phyloP scores from a whole-genome alignment of 140 eudicot species.

The Ambrosia hybrid region DNA sequence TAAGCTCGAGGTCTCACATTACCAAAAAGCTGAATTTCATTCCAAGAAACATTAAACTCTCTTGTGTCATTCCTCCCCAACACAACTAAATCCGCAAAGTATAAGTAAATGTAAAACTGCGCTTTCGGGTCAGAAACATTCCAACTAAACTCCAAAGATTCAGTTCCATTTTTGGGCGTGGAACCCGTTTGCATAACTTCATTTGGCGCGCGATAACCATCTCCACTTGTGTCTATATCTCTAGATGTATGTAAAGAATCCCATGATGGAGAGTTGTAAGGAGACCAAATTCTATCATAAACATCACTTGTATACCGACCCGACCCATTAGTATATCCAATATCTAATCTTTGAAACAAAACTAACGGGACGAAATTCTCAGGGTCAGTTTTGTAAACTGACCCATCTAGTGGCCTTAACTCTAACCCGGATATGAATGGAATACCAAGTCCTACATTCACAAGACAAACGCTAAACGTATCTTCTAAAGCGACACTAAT shows the following conservation, averaged over 20 bases:
- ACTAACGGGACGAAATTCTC: slow-evolving; percentile 19
- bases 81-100: slow-evolving; percentile 37
- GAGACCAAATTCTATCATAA: slow-evolving; percentile 42
- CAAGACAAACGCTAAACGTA: slow-evolving; percentile 31
- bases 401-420: slow-evolving; percentile 35
- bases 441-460: slow-evolving; percentile 36
- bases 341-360: slow-evolving; percentile 31
- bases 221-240: slow-evolving; percentile 31
- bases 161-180: slow-evolving; percentile 25
- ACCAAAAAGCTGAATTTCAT: slow-evolving; percentile 25
- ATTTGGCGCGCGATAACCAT: slow-evolving; percentile 34
- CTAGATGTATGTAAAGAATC: slow-evolving; percentile 19
- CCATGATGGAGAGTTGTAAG: slow-evolving; percentile 29
- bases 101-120: slow-evolving; percentile 28
- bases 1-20: slow-evolving; percentile 27
- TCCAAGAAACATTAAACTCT: slow-evolving; percentile 38
- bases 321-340: slow-evolving; percentile 24
- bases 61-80: slow-evolving; percentile 26
- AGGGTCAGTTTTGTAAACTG: slow-evolving; percentile 26
- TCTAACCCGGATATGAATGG: slow-evolving; percentile 43
- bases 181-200: slow-evolving; percentile 34
- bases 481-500: slow-evolving; percentile 25
- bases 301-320: slow-evolving; percentile 36
- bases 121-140: slow-evolving; percentile 23
- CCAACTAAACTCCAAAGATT: slow-evolving; percentile 34